Conservation (phyloP, 805 yeast genomes). For the Hanseniaspora taiwanica region DNA sequence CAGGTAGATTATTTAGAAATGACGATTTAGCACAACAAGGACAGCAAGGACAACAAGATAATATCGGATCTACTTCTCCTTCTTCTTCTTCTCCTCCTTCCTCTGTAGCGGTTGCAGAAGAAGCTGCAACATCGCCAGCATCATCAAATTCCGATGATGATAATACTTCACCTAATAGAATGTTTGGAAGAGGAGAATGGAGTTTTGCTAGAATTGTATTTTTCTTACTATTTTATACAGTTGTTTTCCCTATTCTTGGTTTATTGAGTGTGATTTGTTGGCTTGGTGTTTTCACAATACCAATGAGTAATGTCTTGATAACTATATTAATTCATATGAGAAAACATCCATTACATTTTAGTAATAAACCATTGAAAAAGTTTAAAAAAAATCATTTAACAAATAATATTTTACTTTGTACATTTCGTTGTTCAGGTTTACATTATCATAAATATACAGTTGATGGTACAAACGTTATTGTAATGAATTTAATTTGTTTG, state of each 20-base stretch:
- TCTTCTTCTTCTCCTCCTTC: too few species aligned
- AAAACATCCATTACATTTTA: constrained; percentile 76
- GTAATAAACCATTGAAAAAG: constrained; percentile 38
- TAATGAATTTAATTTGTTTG: constrained; percentile 67
- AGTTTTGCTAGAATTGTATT: constrained; percentile 68
- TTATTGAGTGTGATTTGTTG: constrained; percentile 52
- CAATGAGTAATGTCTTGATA: constrained; percentile 73
- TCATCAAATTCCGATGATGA: constrained; percentile 10
- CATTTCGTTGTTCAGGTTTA: constrained; percentile 82
- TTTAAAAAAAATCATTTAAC: constrained; percentile 37
- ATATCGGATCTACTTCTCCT: too few species aligned
- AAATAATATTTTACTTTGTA: constrained; percentile 57
- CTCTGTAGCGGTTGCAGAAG: too few species aligned
- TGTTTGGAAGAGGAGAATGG: constrained; percentile 92
- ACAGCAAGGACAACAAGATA: too few species aligned
- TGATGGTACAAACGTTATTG: constrained; percentile 89
- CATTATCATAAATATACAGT: constrained; percentile 94
- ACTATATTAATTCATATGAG: constrained; percentile 66
- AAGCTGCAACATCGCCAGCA: too few species aligned
- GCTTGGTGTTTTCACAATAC: constrained; percentile 79
- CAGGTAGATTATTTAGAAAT: constrained; percentile 17
- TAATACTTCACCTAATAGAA: constrained; percentile 32
- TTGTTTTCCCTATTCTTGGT: constrained; percentile 55
- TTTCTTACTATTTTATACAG: constrained; percentile 52
- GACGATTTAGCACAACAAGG: too few species aligned